Conservation (phyloP, 2,329 filamentous ascomycete genomes). For the Cyphellophora attinorum region DNA sequence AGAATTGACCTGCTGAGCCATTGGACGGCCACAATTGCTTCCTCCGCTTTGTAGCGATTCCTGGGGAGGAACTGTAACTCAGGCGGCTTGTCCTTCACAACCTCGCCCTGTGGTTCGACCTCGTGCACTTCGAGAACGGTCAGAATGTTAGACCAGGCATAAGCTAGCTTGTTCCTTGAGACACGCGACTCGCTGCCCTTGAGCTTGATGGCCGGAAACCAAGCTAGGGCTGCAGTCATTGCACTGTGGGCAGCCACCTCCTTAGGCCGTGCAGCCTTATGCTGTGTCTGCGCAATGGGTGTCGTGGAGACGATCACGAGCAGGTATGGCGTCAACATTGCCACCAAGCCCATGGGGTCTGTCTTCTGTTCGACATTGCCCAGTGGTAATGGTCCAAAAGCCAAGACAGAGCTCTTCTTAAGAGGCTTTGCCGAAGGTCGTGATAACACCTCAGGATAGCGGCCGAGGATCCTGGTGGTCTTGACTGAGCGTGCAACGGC, state of each 20-base stretch:
- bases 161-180: constrained; percentile 74
- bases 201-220: constrained; percentile 92
- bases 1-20: constrained; percentile 93
- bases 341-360: constrained; percentile 80
- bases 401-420: constrained; percentile 90
- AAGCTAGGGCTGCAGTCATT: constrained; percentile 87
- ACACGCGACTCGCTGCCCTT: constrained; percentile 63
- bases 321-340: constrained; percentile 90
- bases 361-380: constrained; percentile 89
- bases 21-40: constrained; percentile 91
- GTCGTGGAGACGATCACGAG: constrained; percentile 96
- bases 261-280: constrained; percentile 84
- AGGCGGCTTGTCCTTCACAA: constrained; percentile 67
- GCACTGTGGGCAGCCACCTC: constrained; percentile 83
- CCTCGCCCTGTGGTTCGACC: constrained; percentile 42
- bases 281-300: constrained; percentile 88
- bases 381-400: constrained; percentile 79
- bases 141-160: constrained; percentile 98
- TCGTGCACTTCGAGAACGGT: constrained; percentile 86
- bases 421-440: constrained; percentile 55
- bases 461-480: constrained; percentile 79
- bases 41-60: constrained; percentile 85
- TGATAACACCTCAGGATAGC: constrained; percentile 68
- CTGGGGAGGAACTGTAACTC: constrained; percentile 70
- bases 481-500: constrained; percentile 77